phyloP scores from a whole-genome alignment of 805 yeast genomes.

The Ogataea nitratoaversa region DNA sequence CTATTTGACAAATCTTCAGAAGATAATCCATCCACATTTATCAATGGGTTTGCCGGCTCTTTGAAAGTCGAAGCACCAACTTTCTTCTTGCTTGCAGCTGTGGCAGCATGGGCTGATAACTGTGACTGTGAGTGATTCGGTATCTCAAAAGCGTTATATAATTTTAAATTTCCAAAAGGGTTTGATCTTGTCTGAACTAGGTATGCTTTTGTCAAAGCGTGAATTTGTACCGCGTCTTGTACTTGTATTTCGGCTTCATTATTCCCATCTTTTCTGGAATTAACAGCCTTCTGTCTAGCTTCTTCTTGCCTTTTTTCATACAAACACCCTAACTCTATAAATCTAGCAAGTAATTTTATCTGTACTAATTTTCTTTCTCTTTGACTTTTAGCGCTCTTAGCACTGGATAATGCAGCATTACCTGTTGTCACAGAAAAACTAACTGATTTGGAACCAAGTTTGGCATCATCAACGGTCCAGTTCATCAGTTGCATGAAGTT shows the following conservation, averaged over 20 bases:
- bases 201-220: slow-evolving; percentile 49
- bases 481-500: slow-evolving; percentile 67
- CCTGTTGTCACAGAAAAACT: slow-evolving; percentile 25
- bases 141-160: slow-evolving; percentile 42
- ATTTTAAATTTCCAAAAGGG: slow-evolving; percentile 60
- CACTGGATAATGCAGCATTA: slow-evolving; percentile 12
- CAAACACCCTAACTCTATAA: slow-evolving; percentile 25
- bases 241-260: neutral
- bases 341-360: slow-evolving; percentile 33
- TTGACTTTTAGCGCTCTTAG: slow-evolving; percentile 30
- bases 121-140: slow-evolving; percentile 4
- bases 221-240: slow-evolving; percentile 27
- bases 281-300: neutral
- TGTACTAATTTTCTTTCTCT: slow-evolving; percentile 33
- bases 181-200: slow-evolving; percentile 53
- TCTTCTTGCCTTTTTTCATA: slow-evolving; percentile 9
- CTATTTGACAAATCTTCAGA: slow-evolving; percentile 63
- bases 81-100: neutral
- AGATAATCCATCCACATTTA: slow-evolving; percentile 40
- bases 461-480: slow-evolving; percentile 51
- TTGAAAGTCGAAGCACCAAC: neutral
- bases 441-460: slow-evolving; percentile 15
- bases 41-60: slow-evolving; percentile 12
- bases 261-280: neutral
- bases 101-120: slow-evolving; percentile 2